Conservation (phyloP, 805 yeast species). For the Starmerella potacharoeniae region DNA sequence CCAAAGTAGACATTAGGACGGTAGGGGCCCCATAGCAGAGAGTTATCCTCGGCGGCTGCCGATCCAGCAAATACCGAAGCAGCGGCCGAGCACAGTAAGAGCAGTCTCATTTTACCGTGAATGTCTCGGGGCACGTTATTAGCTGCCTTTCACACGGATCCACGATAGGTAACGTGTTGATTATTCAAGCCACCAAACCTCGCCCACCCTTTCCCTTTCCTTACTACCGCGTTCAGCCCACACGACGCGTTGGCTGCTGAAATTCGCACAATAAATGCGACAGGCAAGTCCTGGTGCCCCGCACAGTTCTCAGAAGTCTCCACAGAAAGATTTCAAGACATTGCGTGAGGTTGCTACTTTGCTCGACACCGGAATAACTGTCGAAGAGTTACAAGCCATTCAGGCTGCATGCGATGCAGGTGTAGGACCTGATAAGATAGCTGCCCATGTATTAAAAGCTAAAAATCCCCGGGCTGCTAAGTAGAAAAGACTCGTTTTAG, state of each 20-base stretch:
- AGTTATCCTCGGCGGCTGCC: constrained; percentile 26
- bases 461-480: neutral
- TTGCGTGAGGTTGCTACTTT: constrained; percentile 25
- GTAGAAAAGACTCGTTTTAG: too few relatives aligned
- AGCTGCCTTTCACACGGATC: neutral
- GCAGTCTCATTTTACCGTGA: neutral
- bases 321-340: neutral
- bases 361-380: constrained; percentile 25
- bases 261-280: neutral
- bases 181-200: neutral
- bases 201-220: neutral
- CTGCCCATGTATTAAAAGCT: constrained; percentile 10
- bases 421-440: constrained; percentile 27
- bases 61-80: neutral
- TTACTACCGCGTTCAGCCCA: neutral
- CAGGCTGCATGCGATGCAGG: constrained; percentile 26
- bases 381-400: constrained; percentile 22
- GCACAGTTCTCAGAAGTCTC: neutral
- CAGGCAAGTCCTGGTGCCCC: neutral
- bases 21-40: constrained; percentile 86
- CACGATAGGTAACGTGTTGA: constrained; percentile 1
- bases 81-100: neutral
- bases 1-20: constrained; percentile 81
- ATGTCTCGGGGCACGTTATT: neutral
- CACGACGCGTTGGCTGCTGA: neutral